These are phyloP conservation scores for Venustampulla echinocandica DNA, from an alignment of 495 filamentous ascomycete genomes.

Conservation along the genomic window DNA sequence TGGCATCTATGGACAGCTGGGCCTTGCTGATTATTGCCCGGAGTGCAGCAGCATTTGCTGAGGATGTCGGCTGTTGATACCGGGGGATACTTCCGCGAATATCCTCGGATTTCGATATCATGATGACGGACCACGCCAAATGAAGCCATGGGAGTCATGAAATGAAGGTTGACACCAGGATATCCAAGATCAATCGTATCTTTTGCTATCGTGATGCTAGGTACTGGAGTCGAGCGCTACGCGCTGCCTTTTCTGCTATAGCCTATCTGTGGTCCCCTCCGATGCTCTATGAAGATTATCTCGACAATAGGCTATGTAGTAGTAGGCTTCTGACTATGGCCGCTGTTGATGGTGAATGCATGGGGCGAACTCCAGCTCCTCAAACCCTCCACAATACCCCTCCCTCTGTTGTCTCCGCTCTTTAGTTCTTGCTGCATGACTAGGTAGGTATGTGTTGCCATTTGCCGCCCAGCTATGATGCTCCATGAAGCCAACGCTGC, in stretches of 20 bases:
- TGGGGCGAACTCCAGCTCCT: conserved; percentile 16
- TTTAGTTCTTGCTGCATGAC: neutral
- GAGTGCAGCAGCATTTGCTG: neutral
- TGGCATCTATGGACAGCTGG: too few relatives aligned
- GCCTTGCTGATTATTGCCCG: neutral
- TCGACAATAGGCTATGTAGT: conserved; percentile 31
- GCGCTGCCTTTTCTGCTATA: conserved; percentile 21
- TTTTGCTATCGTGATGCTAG: conserved; percentile 56
- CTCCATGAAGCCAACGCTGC: neutral
- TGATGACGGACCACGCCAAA: conserved; percentile 3
- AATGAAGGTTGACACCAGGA: conserved; percentile 25
- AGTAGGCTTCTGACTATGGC: conserved; percentile 24
- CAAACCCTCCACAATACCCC: conserved; percentile 3
- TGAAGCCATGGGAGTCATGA: conserved; percentile 22
- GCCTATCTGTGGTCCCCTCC: conserved; percentile 20
- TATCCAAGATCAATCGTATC: conserved; percentile 34
- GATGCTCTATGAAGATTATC: conserved; percentile 28
- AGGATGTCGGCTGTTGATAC: neutral
- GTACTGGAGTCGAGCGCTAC: conserved; percentile 24
- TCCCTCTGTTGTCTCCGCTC: conserved; percentile 2
- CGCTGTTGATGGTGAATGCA: conserved; percentile 24
- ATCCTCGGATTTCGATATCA: neutral
- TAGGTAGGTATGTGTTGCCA: neutral
- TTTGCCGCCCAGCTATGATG: neutral
- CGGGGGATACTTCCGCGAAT: neutral